phyloP scores from a whole-genome alignment of 1,284 basidiomycete species.

The Rhodotorula mucilaginosa region DNA sequence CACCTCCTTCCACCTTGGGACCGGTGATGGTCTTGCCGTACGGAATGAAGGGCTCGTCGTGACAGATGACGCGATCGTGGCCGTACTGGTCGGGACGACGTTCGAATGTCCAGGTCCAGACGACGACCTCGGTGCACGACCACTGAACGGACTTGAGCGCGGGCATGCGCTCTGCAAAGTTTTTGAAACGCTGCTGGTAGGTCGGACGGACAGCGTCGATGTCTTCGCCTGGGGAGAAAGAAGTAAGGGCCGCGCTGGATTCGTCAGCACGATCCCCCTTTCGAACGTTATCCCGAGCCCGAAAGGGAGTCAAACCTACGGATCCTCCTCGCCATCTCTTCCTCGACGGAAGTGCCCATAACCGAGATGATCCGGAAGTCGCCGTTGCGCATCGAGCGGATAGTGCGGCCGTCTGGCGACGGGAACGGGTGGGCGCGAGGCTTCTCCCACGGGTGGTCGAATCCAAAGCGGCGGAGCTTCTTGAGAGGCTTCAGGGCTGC shows the following conservation, averaged over 20 bases:
- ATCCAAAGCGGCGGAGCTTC: conserved; percentile 1
- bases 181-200: conserved; percentile 1
- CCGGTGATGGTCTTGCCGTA: background rate
- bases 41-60: background rate
- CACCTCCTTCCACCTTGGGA: background rate
- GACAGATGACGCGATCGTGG: background rate
- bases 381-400: background rate
- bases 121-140: background rate
- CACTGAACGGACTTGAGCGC: background rate
- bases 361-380: background rate
- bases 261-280: no score
- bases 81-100: background rate
- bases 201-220: conserved; percentile 1
- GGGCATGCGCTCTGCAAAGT: background rate
- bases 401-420: conserved; percentile 2
- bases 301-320: background rate
- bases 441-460: conserved; percentile 14
- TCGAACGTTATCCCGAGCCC: no score
- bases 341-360: background rate
- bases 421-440: background rate
- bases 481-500: background rate
- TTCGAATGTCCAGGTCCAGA: background rate
- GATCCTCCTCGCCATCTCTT: background rate
- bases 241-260: background rate
- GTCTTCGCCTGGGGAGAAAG: background rate